Evolutionary conservation across 306 rosid species (phyloP).

Genomic region (Spatholobus suberectus): DNA sequence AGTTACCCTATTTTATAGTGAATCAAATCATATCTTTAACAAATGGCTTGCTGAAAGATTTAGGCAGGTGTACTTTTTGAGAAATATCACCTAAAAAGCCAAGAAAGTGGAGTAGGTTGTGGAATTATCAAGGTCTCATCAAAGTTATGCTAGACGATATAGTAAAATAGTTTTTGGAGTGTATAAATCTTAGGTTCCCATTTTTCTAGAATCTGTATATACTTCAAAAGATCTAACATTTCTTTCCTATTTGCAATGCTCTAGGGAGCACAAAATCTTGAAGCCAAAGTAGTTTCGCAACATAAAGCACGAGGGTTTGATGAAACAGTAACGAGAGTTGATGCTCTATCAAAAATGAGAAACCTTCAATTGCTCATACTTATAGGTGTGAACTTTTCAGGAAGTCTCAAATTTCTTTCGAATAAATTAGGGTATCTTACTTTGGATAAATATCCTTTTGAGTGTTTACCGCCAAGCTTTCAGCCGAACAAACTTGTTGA

Average conservation of each 20-base stretch:
- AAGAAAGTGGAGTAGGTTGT: slow-evolving; percentile 31
- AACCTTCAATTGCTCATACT: not conserved
- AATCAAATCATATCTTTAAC: too few relatives aligned
- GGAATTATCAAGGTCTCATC: not conserved
- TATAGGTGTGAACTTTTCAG: fast-evolving
- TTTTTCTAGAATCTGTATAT: not conserved
- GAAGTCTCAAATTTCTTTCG: not conserved
- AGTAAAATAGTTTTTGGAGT: not conserved
- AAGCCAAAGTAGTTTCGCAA: not conserved
- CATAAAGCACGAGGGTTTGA: too few relatives aligned
- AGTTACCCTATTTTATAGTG: too few relatives aligned
- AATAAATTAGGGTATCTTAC: not conserved
- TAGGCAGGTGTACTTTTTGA: not conserved
- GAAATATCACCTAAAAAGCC: not conserved
- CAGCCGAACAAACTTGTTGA: not conserved
- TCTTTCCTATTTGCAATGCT: not conserved
- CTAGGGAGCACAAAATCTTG: not conserved
- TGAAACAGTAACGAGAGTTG: not conserved
- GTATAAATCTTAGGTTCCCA: not conserved
- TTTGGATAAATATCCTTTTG: not conserved
- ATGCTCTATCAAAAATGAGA: slow-evolving; percentile 15
- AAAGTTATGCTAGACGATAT: not conserved
- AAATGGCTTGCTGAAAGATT: not conserved
- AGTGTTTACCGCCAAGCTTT: not conserved
- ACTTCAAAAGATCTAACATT: not conserved